Base-by-base conservation (phyloP, 225 moss, liverwort and hornwort genomes). In the Physcomitrium patens region DNA sequence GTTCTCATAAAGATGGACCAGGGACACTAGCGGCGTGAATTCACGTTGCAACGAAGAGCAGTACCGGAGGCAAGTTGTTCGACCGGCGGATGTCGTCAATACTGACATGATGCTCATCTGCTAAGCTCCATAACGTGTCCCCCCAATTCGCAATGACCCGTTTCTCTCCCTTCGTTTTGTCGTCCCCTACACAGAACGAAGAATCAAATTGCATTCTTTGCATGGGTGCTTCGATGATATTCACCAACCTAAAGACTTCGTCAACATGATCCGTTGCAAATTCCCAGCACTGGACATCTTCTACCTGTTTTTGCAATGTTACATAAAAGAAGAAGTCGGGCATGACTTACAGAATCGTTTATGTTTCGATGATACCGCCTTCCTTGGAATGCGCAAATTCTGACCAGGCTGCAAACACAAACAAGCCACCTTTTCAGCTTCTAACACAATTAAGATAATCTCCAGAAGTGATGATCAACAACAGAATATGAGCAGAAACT, bases 141-240 rank as follows among this genome's bases (percentile, higher is more conserved):
- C 82, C 82, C 78, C 78, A 83, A 22, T 83, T 83, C 15, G 82
- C 82, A 73, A 83, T 83, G 8, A 83, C 82, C 69, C 70, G 82
- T 60, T 83, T 83, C 63, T 78, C 78, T 67, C 52, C 74, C 66
- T 78, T 83, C 65, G 20, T 69, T 43, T 78, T 82, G 56, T 78
- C 74, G 31, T 78, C 77, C 82, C 82, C 82, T 83, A 63, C 28
- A 75, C 42, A 64, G 10, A 67, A 24, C 12, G 22, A 62, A n/a
- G 17, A 18, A 46, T 18, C 27, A 45, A 16, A 43, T 31, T 53
- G 41, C 70, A 77, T 10, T 70, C 23, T 68, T 17, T 42, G 17
- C 10, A 17, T 22, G n/a, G 50, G 31, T 37, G 31, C 31, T 37
- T 37, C 31, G 31, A 37, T 7, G 5, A 37, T 37, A 4, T 7